Conservation (phyloP, 208 protist genomes). For the Wallacemonas sp. region DNA sequence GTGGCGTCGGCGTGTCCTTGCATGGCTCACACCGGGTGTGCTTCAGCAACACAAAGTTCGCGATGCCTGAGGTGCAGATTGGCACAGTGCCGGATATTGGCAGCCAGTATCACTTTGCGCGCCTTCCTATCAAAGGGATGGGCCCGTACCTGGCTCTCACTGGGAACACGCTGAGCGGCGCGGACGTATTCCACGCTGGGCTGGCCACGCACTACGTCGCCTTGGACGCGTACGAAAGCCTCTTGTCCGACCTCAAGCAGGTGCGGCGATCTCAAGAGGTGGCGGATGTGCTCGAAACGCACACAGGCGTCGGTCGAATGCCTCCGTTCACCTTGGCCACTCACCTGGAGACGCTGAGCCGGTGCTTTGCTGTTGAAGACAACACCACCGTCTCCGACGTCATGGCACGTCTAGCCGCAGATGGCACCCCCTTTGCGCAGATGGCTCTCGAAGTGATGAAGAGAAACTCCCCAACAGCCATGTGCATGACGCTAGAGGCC, state of each 20-base stretch:
- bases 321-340: conserved; percentile 51
- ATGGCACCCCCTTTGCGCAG: conserved; percentile 43
- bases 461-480: conserved; percentile 52
- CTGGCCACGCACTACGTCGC: conserved; percentile 79
- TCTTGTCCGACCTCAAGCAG: conserved; percentile 33
- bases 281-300: conserved; percentile 33
- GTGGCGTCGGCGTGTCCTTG: conserved; percentile 79
- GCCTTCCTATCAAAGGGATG: conserved; percentile 42
- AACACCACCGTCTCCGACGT: conserved; percentile 48
- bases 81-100: conserved; percentile 70
- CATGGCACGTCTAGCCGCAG: conserved; percentile 26
- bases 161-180: conserved; percentile 70
- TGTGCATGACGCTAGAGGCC: conserved; percentile 55
- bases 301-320: conserved; percentile 20
- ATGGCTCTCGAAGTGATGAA: conserved; percentile 30
- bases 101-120: conserved; percentile 60
- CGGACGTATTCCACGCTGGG: conserved; percentile 60
- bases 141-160: conserved; percentile 82
- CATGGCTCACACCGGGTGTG: conserved; percentile 74
- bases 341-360: conserved; percentile 24
- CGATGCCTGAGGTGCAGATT: conserved; percentile 86
- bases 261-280: conserved; percentile 23
- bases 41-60: conserved; percentile 74
- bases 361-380: conserved; percentile 35
- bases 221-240: conserved; percentile 22